These are phyloP conservation scores for Wickerhamomyces kurtzmanii DNA, from an alignment of 805 yeast species.

Conservation along the genomic window DNA sequence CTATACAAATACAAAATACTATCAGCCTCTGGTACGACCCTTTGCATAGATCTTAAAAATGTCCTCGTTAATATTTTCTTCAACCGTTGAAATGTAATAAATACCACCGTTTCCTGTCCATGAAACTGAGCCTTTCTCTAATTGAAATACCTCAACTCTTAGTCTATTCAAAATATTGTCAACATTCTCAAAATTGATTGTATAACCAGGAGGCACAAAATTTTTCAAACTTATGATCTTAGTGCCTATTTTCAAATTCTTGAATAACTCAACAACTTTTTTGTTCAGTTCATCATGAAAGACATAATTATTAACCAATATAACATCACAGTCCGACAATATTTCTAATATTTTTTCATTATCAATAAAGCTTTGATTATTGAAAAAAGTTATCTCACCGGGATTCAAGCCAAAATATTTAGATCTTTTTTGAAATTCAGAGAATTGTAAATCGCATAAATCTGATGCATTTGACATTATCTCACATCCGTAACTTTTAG, in stretches of 20 bases:
- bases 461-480: conserved; percentile 76
- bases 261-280: conserved; percentile 55
- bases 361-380: conserved; percentile 63
- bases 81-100: conserved; percentile 69
- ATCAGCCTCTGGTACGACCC: too few relatives aligned
- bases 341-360: conserved; percentile 45
- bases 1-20: too few relatives aligned
- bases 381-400: conserved; percentile 47
- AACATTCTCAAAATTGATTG: conserved; percentile 41
- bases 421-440: conserved; percentile 49
- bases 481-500: conserved; percentile 82
- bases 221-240: conserved; percentile 73
- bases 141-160: conserved; percentile 49
- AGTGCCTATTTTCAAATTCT: conserved; percentile 60
- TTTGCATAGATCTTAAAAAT: background rate
- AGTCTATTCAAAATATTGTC: conserved; percentile 56
- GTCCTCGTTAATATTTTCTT: conserved; percentile 24
- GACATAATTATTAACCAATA: conserved; percentile 74
- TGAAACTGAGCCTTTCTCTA: conserved; percentile 67
- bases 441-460: conserved; percentile 50
- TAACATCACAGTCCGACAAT: conserved; percentile 55
- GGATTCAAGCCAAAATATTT: conserved; percentile 53
- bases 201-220: conserved; percentile 68
- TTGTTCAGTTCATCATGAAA: conserved; percentile 70
- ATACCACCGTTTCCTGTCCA: conserved; percentile 81